Evolutionary conservation across 164 flowering plant genomes (phyloP), one percentile per base, ranked within the genome.

Genomic region (Tinospora cordifolia): DNA sequence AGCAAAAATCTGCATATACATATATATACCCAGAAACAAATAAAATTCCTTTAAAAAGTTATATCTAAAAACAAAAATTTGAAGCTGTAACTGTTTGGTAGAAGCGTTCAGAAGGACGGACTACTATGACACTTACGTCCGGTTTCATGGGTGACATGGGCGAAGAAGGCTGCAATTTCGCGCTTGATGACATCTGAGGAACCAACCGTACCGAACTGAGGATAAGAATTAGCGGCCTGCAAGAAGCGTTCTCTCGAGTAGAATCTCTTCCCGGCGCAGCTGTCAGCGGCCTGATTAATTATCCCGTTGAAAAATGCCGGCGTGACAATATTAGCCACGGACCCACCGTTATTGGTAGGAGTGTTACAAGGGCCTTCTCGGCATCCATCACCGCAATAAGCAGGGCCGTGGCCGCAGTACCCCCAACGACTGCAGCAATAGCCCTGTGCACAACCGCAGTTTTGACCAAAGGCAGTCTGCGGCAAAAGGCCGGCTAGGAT

Each of bases 401-500:
- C 82, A 0, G 63, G 26, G 19, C 75, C 71, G 0, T 30, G 75
- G 68, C 87, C 87, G 38, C 89, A 86, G n/a, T 71, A 86, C 3
- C 89, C 85, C 9, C 1, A 77, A 57, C 25, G 40, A 75, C 89
- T 86, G 60, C 89, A 86, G 60, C 89, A 86, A 0, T 72, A 19
- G 57, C 72, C 71, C 0, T 81, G 6, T 4, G 80, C 73, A 63
- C 86, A 85, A 13, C 88, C 85, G 58, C 87, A 79, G 46, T 81
- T 75, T 75, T 84, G 84, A 14, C 68, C 76, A 60, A 24, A 19
- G 3, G 60, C 72, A 0, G 26, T 22, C 19, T 71, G 70, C 24
- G 66, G 26, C 62, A 69, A 25, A 24, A 78, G 15, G 2, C 65
- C 77, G 30, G 36, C 25, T n/a, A 71, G 36, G 38, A 63, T 17